Conservation (phyloP, 2,329 filamentous ascomycete species). For the Alternaria gaisen region DNA sequence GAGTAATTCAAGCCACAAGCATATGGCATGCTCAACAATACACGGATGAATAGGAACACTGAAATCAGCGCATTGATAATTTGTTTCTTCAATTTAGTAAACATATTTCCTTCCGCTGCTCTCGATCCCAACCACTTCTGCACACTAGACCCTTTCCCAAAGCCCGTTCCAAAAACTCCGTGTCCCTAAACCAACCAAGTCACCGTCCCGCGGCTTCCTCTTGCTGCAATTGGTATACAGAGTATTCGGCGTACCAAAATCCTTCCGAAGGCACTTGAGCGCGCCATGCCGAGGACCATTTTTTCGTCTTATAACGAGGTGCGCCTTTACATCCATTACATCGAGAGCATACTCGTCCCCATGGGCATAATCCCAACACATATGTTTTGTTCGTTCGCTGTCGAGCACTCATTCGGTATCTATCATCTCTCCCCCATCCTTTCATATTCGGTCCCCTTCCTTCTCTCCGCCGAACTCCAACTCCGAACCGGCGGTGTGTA, state of each 20-base stretch:
- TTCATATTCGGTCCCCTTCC: slow-evolving; percentile 3
- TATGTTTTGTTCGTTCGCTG: not conserved
- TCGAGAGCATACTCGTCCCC: not conserved
- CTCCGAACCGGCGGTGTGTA: slow-evolving; percentile 1
- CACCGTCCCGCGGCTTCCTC: not conserved
- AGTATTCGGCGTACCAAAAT: not conserved
- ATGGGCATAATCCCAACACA: not conserved
- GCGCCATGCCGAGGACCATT: not conserved
- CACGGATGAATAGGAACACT: not conserved
- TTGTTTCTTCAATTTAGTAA: not conserved
- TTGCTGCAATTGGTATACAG: not conserved
- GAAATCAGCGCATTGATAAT: not conserved
- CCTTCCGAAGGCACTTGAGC: not conserved
- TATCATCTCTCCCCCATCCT: not conserved
- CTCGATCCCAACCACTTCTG: not conserved
- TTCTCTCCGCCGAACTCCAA: slow-evolving; percentile 1
- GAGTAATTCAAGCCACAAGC: not conserved
- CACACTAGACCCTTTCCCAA: not conserved
- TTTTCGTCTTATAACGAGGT: not conserved
- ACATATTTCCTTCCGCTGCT: not conserved
- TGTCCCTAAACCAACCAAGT: not conserved
- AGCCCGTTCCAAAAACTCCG: not conserved
- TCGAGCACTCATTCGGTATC: not conserved
- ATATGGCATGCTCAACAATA: not conserved
- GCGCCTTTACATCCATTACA: not conserved